Evolutionary conservation across 176 grass and related monocot genomes (phyloP), one percentile per base, ranked within the genome.

Genomic region (Avena atlantica): DNA sequence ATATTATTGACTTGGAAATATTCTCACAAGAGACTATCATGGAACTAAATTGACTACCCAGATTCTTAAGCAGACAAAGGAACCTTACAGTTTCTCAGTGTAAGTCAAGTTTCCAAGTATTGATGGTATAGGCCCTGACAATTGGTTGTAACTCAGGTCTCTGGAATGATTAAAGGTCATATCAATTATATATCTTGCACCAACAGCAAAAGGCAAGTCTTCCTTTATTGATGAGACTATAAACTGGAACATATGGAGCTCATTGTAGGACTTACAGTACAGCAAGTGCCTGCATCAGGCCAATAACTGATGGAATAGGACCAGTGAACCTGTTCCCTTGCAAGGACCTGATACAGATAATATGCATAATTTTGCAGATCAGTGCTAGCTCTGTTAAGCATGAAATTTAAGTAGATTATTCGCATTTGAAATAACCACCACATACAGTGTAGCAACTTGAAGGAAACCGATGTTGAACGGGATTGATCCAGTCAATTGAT

Each of bases 391-490:
- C 19, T 73, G 61, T 76, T 2, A 79, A 73, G 62, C 19, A 59
- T 19, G n/a, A 58, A 58, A 55, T 15, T 79, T 13, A 48, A 12
- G 23, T 9, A 66, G 64, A 48, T 74, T 20, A 15, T 50, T 61
- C 40, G 59, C 25, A 40, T 8, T 70, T 37, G 29, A 71, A 69
- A 63, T 55, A 59, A 74, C 42, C 0, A 87, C 34, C 27, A 69
- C 94, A 80, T 94, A 99, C 97, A 99, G 75, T 71, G 97, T 99
- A 59, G 97, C 97, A 60, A 99, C 88, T 99, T 99, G 97, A 49
- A 99, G 89, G 73, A 99, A 99, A 29, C 97, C 97, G 75, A 99
- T 99, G 78, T 99, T 99, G 84, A 94, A 99, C 0, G 97, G 97
- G 71, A 99, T 99, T 80, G 93, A 66, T 75, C 97, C 97, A 21